Evolutionary conservation across 805 yeast species (phyloP), one percentile per base, ranked within the genome.

Genomic region (Metschnikowia cerradonensis): DNA sequence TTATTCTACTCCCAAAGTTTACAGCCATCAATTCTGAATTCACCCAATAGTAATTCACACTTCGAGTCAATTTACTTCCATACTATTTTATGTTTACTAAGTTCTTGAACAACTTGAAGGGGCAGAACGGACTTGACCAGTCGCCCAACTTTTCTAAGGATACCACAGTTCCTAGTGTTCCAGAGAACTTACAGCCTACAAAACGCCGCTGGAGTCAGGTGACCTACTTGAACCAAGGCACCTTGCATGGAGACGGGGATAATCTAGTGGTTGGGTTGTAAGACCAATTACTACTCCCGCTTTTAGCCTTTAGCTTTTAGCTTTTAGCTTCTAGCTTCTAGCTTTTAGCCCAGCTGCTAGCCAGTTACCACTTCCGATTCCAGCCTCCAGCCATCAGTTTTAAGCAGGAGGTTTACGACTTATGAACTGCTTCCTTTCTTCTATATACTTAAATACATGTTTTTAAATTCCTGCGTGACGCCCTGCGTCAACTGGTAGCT

Each of bases 181-280:
- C 47, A 15, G 50, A 49, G 20, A 17, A 37, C 10, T 22, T 22
- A 22, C 45, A 50, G 37, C 50, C 48, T 19, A 39, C 44, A 11
- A 54, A 49, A 51, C 58, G 61, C 33, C 58, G 61, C 17, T 56
- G 61, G 60, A 56, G 61, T 34, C 53, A 56, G 30, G 58, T 52
- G 38, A 56, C 61, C 3, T 56, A 54, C 45, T 53, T 58, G 17
- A 49, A 58, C 55, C 48, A 48, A 23, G 61, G 61, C 39, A 54
- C 60, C 6, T 56, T 56, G 48, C 60, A 51, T 37, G 61, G 56
- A 2, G 59, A 58, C 42, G 59, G 45, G 47, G 61, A 58, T 49
- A 54, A 58, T 47, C 53, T 58, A 50, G 55, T 58, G 58, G 47
- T 58, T 15, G 61, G 61, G 2, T 58, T 58, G 54, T 58, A 48